A percentile compares a stretch with the other conserved stretches of the same genome.
These are phyloP conservation scores for Hypoxylon rubiginosum DNA, from an alignment of 2,329 filamentous ascomycete species.

Conservation along the genomic window DNA sequence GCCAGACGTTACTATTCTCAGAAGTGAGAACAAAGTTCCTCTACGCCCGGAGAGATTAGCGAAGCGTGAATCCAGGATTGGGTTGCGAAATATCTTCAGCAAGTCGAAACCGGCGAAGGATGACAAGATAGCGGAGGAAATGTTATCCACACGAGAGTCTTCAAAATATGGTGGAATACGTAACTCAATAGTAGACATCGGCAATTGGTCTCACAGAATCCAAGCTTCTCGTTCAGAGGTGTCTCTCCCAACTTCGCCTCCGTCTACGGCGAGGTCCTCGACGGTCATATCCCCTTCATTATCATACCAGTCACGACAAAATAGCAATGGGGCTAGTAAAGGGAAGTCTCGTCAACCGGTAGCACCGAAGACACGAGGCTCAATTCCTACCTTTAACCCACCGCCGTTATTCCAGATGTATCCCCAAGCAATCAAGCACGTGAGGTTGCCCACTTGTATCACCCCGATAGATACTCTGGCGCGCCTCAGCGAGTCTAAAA, in stretches of 20 bases:
- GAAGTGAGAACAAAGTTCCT: slow-evolving; percentile 57
- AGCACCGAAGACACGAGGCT: slow-evolving; percentile 23
- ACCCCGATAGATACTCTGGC: slow-evolving; percentile 78
- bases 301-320: slow-evolving; percentile 27
- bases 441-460: slow-evolving; percentile 75
- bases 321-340: slow-evolving; percentile 25
- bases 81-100: slow-evolving; percentile 65
- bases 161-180: slow-evolving; percentile 58
- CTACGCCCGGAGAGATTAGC: slow-evolving; percentile 59
- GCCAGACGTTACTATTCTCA: slow-evolving; percentile 53
- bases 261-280: slow-evolving; percentile 35
- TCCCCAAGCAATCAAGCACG: slow-evolving; percentile 84
- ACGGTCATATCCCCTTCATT: slow-evolving; percentile 21
- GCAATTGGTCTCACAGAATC: slow-evolving; percentile 58
- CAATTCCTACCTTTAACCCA: slow-evolving; percentile 65
- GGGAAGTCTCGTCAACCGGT: slow-evolving; percentile 36
- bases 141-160: slow-evolving; percentile 49
- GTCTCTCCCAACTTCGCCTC: slow-evolving; percentile 46
- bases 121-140: slow-evolving; percentile 47
- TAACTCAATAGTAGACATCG: slow-evolving; percentile 61
- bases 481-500: slow-evolving; percentile 68
- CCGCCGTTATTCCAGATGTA: slow-evolving; percentile 90
- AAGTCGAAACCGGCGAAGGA: slow-evolving; percentile 58
- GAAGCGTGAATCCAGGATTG: slow-evolving; percentile 66
- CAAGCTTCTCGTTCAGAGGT: slow-evolving; percentile 56